These are phyloP conservation scores for Musa schizocarpa DNA, from an alignment of 176 grass and related monocot species.

Conservation along the genomic window DNA sequence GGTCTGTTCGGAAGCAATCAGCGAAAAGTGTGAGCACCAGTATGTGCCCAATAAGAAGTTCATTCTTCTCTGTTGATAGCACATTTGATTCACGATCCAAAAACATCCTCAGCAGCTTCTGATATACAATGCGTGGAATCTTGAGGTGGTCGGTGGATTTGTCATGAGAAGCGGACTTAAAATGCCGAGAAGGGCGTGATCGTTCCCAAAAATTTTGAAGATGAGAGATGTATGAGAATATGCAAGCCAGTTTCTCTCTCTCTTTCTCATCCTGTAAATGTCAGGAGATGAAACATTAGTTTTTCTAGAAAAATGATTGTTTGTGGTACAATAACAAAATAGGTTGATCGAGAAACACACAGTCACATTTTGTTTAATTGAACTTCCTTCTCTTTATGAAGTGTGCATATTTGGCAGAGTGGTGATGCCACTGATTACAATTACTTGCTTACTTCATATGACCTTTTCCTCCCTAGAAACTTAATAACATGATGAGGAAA, in stretches of 20 bases:
- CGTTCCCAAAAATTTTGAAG: constrained; percentile 48
- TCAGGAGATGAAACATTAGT: constrained; percentile 11
- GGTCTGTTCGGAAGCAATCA: constrained; percentile 51
- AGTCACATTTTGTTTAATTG: no score
- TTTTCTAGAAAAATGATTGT: background rate
- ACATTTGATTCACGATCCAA: constrained; percentile 31
- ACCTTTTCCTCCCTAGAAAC: no score
- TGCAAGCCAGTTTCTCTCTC: constrained; percentile 55
- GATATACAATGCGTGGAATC: constrained; percentile 42
- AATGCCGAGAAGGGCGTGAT: constrained; percentile 4
- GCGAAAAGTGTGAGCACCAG: constrained; percentile 79
- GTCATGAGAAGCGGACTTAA: constrained; percentile 21
- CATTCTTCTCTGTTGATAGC: constrained; percentile 52
- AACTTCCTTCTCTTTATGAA: no score
- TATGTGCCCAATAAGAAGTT: constrained; percentile 83
- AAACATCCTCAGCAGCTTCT: constrained; percentile 48
- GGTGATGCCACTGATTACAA: no score
- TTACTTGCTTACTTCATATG: no score
- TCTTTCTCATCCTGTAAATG: constrained; percentile 42
- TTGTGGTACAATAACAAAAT: background rate
- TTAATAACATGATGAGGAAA: no score
- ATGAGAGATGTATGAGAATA: constrained; percentile 78
- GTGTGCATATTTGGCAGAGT: no score
- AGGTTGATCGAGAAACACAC: background rate
- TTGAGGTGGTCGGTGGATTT: constrained; percentile 11